Conservation (phyloP, 352 stramenopile genomes). For the Phytophthora quininea region DNA sequence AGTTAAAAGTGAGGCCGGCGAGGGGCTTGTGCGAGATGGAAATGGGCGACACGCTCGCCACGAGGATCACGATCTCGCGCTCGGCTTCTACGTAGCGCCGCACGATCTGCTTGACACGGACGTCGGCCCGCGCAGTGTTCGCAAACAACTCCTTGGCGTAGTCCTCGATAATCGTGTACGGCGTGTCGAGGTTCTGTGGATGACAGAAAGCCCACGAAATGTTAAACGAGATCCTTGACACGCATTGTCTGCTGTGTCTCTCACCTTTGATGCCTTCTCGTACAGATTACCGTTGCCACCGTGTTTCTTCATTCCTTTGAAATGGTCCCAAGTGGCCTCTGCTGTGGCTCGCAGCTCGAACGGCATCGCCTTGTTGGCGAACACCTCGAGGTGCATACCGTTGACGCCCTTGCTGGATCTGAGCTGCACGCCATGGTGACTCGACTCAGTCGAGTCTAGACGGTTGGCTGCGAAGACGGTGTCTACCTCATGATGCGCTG, state of each 20-base stretch:
- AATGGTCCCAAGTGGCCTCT: conserved; percentile 42
- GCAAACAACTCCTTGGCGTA: conserved; percentile 36
- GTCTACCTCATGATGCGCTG: conserved; percentile 25
- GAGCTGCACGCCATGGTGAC: conserved; percentile 36
- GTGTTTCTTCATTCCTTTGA: conserved; percentile 46
- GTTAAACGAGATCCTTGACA: too few relatives aligned
- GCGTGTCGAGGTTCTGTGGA: conserved; percentile 26
- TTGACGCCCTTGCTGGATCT: conserved; percentile 24
- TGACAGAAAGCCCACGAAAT: too few relatives aligned
- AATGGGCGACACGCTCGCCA: conserved; percentile 50
- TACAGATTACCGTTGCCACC: conserved; percentile 38
- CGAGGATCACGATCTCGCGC: conserved; percentile 57
- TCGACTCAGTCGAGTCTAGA: conserved; percentile 30
- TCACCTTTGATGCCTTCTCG: conserved; percentile 37
- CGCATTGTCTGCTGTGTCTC: not conserved
- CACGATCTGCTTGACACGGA: conserved; percentile 57
- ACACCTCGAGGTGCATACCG: conserved; percentile 34
- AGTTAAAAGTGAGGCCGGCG: conserved; percentile 41
- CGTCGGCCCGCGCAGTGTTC: conserved; percentile 31
- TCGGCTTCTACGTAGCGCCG: conserved; percentile 55
- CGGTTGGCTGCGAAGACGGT: conserved; percentile 37
- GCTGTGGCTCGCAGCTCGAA: conserved; percentile 38
- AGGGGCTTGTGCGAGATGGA: conserved; percentile 52
- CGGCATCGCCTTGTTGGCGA: conserved; percentile 45
- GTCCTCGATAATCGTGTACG: conserved; percentile 37